These are phyloP conservation scores for Aspergillus puulaauensis DNA, from an alignment of 2,329 filamentous ascomycete species.

Conservation along the genomic window DNA sequence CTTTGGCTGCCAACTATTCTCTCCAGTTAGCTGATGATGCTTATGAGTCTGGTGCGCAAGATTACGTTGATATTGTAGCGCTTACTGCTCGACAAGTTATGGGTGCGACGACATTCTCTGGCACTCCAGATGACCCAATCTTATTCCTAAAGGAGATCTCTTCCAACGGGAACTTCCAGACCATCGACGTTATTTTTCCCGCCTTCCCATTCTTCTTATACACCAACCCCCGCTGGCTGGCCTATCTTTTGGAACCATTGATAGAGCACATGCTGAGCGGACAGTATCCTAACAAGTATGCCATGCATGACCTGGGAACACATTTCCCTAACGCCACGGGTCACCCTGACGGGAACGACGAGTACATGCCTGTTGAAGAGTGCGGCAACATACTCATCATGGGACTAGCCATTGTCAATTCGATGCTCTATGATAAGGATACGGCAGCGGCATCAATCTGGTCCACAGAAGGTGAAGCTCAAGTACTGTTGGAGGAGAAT, in stretches of 20 bases:
- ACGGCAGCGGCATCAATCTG: slow-evolving; percentile 59
- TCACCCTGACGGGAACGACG: slow-evolving; percentile 53
- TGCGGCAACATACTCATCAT: slow-evolving; percentile 76
- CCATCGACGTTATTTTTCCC: slow-evolving; percentile 84
- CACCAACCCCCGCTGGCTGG: slow-evolving; percentile 77
- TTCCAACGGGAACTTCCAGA: slow-evolving; percentile 81
- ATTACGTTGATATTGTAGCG: slow-evolving; percentile 75
- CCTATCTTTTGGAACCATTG: slow-evolving; percentile 74
- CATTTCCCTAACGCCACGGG: slow-evolving; percentile 58
- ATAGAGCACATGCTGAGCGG: slow-evolving; percentile 79
- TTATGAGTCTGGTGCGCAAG: slow-evolving; percentile 68
- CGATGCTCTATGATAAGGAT: slow-evolving; percentile 62
- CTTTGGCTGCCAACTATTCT: slow-evolving; percentile 72
- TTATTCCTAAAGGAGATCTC: slow-evolving; percentile 85
- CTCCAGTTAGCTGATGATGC: slow-evolving; percentile 69
- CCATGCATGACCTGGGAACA: slow-evolving; percentile 55
- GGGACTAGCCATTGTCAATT: slow-evolving; percentile 74
- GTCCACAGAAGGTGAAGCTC: slow-evolving; percentile 44
- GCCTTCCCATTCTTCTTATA: slow-evolving; percentile 85
- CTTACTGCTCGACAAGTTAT: slow-evolving; percentile 78
- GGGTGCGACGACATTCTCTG: slow-evolving; percentile 73
- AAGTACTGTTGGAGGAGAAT: slow-evolving; percentile 21
- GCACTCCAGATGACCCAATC: slow-evolving; percentile 68
- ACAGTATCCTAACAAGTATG: slow-evolving; percentile 71
- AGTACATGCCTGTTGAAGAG: slow-evolving; percentile 60